Evolutionary conservation across 2,329 filamentous ascomycete species (phyloP), one percentile per base, ranked within the genome.

Genomic region (Exophiala viscosa): DNA sequence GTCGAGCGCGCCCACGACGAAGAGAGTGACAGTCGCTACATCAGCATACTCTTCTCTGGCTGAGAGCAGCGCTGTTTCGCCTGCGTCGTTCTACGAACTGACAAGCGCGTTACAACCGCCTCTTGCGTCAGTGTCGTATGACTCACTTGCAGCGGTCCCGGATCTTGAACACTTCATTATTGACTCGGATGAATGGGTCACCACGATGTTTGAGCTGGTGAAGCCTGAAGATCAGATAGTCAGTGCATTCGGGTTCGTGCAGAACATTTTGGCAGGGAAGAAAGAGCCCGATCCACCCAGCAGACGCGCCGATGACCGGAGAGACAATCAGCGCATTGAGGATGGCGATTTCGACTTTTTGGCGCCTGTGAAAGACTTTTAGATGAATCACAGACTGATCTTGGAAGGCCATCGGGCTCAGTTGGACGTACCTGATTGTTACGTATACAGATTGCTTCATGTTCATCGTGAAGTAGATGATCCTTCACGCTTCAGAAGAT

Each of bases 231-330:
- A 51, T 15, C 47, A 47, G 32, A 48, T 55, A 4, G 43, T 48
- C 9, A 48, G 31, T 46, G 39, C 56, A 5, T 59, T 50, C 31
- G 56, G 45, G n/a, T 59, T 56, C 31, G 48, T 59, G 9, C 51
- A 53, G 35, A 59, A 59, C 31, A 45, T 59, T 32, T 41, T 59
- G 3, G 44, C 47, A 2, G 52, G 56, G 31, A 55, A 58, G 43
- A 33, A 46, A 11, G 45, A 56, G 5, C 32, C 23, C 13, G 13
- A 18, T 23, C 40, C 40, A 2, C 17, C 17, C 8, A 20, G 14
- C 15, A 33, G 18, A 38, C 33, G 20, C n/a, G 15, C 11, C 11
- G 11, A 13, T 3, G 34, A 36, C 14, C 11, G 34, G 34, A 15
- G 14, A 36, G 34, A 13, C 14, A 15, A 36, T 5, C 34, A 15